Conservation (phyloP, 495 filamentous ascomycete species). For the Penicillium waksmanii region DNA sequence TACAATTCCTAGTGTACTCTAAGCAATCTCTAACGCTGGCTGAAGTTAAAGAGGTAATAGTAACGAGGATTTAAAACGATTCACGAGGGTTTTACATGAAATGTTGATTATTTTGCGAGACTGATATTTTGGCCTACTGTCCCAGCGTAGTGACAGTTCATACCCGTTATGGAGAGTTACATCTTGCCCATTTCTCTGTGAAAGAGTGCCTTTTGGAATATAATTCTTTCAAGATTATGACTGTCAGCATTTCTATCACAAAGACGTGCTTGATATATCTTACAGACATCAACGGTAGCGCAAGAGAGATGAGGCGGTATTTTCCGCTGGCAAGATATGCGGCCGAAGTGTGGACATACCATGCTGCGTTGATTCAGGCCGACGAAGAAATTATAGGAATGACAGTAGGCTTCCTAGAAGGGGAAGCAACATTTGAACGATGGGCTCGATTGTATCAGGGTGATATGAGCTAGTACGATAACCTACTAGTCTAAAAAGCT, state of each 20-base stretch:
- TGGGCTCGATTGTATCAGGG: slow-evolving; percentile 16
- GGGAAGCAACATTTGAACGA: slow-evolving; percentile 21
- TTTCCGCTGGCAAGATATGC: slow-evolving; percentile 30
- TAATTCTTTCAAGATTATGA: slow-evolving; percentile 15
- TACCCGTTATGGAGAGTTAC: slow-evolving; percentile 11
- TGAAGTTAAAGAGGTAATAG: slow-evolving; percentile 30
- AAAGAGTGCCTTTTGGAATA: slow-evolving; percentile 32
- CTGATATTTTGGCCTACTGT: slow-evolving; percentile 25
- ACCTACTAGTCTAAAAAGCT: not conserved
- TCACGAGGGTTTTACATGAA: slow-evolving; percentile 17
- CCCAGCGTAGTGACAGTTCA: slow-evolving; percentile 19
- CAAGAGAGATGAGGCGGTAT: slow-evolving; percentile 10
- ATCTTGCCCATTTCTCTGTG: slow-evolving; percentile 36
- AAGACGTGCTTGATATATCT: slow-evolving; percentile 34
- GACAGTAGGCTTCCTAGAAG: slow-evolving; percentile 17
- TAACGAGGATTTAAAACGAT: slow-evolving; percentile 17
- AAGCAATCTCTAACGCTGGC: slow-evolving; percentile 23
- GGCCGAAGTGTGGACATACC: slow-evolving; percentile 15
- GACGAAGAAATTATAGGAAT: slow-evolving; percentile 11
- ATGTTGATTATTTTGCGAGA: slow-evolving; percentile 25
- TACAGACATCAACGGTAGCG: slow-evolving; percentile 20
- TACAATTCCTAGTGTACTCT: slow-evolving; percentile 29
- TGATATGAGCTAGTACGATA: slow-evolving; percentile 6
- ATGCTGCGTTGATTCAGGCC: slow-evolving; percentile 22
- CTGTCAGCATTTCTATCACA: slow-evolving; percentile 27